phyloP scores from a whole-genome alignment of 1,139 yeast species.

The Yamadazyma dendronema region DNA sequence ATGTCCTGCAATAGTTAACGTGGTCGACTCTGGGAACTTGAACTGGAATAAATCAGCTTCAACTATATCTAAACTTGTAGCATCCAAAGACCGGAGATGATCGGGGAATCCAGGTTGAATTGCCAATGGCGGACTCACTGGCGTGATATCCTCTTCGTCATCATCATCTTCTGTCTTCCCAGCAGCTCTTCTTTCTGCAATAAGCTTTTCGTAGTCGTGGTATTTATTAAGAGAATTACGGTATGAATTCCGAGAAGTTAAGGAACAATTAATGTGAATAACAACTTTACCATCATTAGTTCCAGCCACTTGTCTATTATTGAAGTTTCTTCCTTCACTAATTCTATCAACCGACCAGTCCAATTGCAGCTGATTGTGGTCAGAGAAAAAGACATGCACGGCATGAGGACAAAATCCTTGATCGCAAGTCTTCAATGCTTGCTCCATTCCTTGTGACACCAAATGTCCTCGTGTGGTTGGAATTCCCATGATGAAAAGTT shows the following conservation, averaged over 20 bases:
- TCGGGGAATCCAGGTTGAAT: constrained; percentile 40
- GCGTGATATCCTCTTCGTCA: constrained; percentile 23
- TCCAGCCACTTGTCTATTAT: constrained; percentile 58
- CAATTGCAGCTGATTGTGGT: constrained; percentile 7
- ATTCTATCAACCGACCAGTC: constrained; percentile 34
- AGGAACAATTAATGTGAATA: constrained; percentile 55
- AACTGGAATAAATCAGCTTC: constrained; percentile 19
- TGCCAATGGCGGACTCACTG: constrained; percentile 25
- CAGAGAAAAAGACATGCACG: constrained; percentile 34
- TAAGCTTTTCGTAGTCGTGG: constrained; percentile 20
- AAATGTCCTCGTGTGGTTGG: background rate
- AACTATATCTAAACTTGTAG: constrained; percentile 35
- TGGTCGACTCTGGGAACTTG: constrained; percentile 4
- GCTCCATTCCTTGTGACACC: background rate
- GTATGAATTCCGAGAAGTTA: constrained; percentile 36
- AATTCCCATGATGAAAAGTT: too few relatives aligned
- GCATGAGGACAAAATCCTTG: constrained; percentile 35
- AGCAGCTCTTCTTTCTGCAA: constrained; percentile 14
- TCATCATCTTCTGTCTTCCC: constrained; percentile 19
- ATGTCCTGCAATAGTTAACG: constrained; percentile 5
- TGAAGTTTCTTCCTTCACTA: constrained; percentile 59
- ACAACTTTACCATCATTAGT: constrained; percentile 50
- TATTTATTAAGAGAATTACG: constrained; percentile 22
- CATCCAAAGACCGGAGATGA: constrained; percentile 9
- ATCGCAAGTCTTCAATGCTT: constrained; percentile 14